Evolutionary conservation across 2,329 filamentous ascomycete species (phyloP), one percentile per base, ranked within the genome.

Genomic region (Fusarium domesticum): DNA sequence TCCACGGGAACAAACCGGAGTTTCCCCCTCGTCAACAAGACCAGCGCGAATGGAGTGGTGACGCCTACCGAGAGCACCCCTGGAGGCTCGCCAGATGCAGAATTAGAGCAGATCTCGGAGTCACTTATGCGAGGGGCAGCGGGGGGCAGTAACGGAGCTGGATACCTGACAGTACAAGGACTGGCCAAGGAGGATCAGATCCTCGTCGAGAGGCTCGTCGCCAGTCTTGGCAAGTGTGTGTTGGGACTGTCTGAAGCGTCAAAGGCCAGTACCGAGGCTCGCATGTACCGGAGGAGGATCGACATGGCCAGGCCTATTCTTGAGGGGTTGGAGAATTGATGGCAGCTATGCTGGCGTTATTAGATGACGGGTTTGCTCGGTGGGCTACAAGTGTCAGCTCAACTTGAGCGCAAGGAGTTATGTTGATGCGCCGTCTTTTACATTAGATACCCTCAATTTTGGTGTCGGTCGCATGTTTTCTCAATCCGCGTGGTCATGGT

Each of bases 241-340:
- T 62, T 83, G 7, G 78, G 74, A 20, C 56, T 85, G 50, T 72
- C 77, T 45, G 73, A 85, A 66, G 66, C 73, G 39, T 71, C 78
- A 52, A 68, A 69, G 52, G 68, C 76, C 45, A 74, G 75, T 56
- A 68, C 79, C 48, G 79, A 87, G 54, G 77, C 76, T 38, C 74
- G 83, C 42, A 73, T 84, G 47, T 82, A 87, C 64, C 75, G 89
- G 47, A 73, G 85, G 51, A 76, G 86, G 54, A 75, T 96, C 39
- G 88, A 95, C 54, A 80, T 82, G 40, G 90, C 89, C 5, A 81
- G 83, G 47, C 76, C 80, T 40, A 77, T 88, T 4, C 71, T 95
- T 20, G 87, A 92, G 54, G 88, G 87, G 5, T 70, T 83, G 47
- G 76, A 83, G 51, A 74, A 73, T 20, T 56, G 34, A 45, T 28